Conservation (phyloP, 495 filamentous ascomycete species). For the Elasticomyces elasticus region DNA sequence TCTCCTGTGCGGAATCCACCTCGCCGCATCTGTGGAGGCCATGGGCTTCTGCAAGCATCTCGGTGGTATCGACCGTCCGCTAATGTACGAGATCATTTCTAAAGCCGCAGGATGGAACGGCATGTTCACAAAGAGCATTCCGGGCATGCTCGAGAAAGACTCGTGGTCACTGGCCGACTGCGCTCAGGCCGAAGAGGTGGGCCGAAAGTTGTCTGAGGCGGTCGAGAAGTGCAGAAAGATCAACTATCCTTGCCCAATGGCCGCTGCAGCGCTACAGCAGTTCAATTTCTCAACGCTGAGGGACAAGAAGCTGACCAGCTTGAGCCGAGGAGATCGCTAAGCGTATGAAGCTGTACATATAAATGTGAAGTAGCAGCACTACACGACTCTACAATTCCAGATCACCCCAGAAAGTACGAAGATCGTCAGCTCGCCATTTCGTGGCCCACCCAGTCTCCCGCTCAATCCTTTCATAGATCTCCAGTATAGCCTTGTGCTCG, state of each 20-base stretch:
- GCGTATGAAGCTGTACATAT: background rate
- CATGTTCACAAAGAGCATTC: conserved; percentile 21
- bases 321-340: conserved; percentile 11
- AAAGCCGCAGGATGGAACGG: conserved; percentile 21
- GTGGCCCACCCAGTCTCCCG: conserved; percentile 19
- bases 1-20: conserved; percentile 21
- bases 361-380: background rate
- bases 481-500: conserved; percentile 19
- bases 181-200: conserved; percentile 6
- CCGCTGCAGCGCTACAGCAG: conserved; percentile 18
- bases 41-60: conserved; percentile 24
- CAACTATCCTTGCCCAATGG: conserved; percentile 21
- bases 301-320: conserved; percentile 12
- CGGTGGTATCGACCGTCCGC: conserved; percentile 12
- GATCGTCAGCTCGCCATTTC: conserved; percentile 16
- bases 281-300: conserved; percentile 12
- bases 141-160: conserved; percentile 21
- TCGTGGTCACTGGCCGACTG: conserved; percentile 17
- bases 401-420: conserved; percentile 17
- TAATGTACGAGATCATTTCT: conserved; percentile 24
- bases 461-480: conserved; percentile 14
- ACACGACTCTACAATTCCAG: background rate
- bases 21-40: conserved; percentile 19
- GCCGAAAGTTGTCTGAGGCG: conserved; percentile 14
- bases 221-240: conserved; percentile 17